Evolutionary conservation across 495 filamentous ascomycete species (phyloP), one percentile per base, ranked within the genome.

Genomic region (Mytilinidion resinicola): DNA sequence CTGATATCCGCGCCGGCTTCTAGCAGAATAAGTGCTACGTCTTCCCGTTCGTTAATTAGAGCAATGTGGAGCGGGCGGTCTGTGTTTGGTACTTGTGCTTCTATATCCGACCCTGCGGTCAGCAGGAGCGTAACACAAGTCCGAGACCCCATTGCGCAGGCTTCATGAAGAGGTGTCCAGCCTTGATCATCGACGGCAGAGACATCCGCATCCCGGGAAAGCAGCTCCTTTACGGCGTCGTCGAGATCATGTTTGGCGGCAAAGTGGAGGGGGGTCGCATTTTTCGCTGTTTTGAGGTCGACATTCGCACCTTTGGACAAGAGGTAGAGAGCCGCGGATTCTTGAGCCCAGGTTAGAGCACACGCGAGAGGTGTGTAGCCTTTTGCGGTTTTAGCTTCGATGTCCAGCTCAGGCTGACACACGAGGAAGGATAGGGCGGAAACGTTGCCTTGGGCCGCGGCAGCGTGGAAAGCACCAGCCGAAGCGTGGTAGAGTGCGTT

Each of bases 61-160:
- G 59, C 53, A 7, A 61, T 37, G 53, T 61, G 59, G 5, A 61
- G 47, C 11, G 59, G 59, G 1, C 59, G 52, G 49, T 61, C 59
- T 17, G 19, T 56, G 38, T 57, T 57, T 10, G 59, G 59, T 17
- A 61, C 37, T 33, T 49, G 11, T 6, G 36, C 17, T 39, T 61
- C 53, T 8, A 52, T 56, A 17, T 61, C 59, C n/a, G 59, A 53
- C 11, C 59, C 59, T 8, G 43, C 47, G 10, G 56, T 38, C 3
- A 61, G 46, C 12, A 61, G 53, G 9, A 44, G 19, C 9, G 17
- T 9, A 33, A 57, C 46, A 33, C 52, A 17, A 4, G 41, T 37
- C 14, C 44, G 47, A 33, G 21, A 56, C 1, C 43, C 59, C 17
- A 48, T 51, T 8, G 59, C 59, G 25, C 53, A 61, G 1, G 59